Conservation (phyloP, 176 grass and related monocot species). For the Aegilops umbellulata region DNA sequence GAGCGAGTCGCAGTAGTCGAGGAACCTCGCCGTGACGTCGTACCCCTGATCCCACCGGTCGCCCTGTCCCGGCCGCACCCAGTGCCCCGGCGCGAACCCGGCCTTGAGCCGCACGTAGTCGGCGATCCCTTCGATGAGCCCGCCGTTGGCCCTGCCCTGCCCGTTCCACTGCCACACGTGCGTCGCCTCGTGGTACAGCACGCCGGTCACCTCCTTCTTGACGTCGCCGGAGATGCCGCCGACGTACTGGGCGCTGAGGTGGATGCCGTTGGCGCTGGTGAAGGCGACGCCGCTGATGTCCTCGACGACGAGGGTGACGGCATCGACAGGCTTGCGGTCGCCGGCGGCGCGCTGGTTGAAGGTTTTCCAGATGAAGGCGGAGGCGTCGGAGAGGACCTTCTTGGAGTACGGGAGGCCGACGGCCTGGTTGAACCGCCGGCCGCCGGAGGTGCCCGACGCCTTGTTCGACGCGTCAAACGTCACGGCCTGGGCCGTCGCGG, state of each 20-base stretch:
- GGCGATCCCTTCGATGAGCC: slow-evolving; percentile 73
- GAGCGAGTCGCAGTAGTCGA: slow-evolving; percentile 61
- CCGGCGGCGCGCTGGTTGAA: slow-evolving; percentile 35
- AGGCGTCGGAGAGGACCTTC: slow-evolving; percentile 57
- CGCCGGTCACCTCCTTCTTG: slow-evolving; percentile 52
- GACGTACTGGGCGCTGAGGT: slow-evolving; percentile 66
- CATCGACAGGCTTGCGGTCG: slow-evolving; percentile 40
- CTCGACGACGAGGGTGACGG: slow-evolving; percentile 48
- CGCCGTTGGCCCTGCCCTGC: neutral
- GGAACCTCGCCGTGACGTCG: slow-evolving; percentile 55
- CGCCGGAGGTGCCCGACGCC: slow-evolving; percentile 44
- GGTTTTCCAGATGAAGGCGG: slow-evolving; percentile 62
- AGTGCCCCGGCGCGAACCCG: slow-evolving; percentile 45
- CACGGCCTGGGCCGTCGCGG: slow-evolving; percentile 26
- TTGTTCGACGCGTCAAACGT: slow-evolving; percentile 62
- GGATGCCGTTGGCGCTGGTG: slow-evolving; percentile 53
- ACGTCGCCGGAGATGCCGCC: slow-evolving; percentile 51
- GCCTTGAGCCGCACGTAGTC: slow-evolving; percentile 74
- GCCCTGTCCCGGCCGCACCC: slow-evolving; percentile 45
- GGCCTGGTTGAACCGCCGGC: slow-evolving; percentile 51
- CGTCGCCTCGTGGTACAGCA: slow-evolving; percentile 68
- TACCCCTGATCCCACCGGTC: slow-evolving; percentile 65
- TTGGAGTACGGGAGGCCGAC: slow-evolving; percentile 57
- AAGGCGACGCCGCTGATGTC: slow-evolving; percentile 45
- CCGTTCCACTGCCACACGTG: slow-evolving; percentile 90